phyloP scores from a whole-genome alignment of 805 yeast species.

The Zygoascus bituminiphila region DNA sequence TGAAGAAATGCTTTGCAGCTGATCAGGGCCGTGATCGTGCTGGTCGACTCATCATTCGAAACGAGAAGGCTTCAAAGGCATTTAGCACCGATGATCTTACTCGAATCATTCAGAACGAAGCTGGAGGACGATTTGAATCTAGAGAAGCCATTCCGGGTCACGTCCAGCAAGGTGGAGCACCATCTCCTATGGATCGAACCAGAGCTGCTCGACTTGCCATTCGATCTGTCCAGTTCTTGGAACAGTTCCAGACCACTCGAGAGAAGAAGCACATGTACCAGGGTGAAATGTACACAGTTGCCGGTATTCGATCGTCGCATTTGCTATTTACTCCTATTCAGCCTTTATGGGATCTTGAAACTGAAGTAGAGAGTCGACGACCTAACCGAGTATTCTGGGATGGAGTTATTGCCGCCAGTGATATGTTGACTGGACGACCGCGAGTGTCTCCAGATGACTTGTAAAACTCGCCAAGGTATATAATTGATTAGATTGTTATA shows the following conservation, averaged over 20 bases:
- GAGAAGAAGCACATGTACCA: constrained; percentile 5
- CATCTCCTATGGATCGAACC: constrained; percentile 90
- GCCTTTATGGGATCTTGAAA: constrained; percentile 77
- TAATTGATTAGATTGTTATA: not conserved
- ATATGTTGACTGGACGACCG: constrained; percentile 54
- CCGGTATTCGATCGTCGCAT: constrained; percentile 76
- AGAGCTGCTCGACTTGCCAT: constrained; percentile 85
- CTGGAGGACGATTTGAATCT: constrained; percentile 71
- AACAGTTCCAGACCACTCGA: constrained; percentile 35
- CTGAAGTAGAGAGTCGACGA: constrained; percentile 72
- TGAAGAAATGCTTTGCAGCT: constrained; percentile 57
- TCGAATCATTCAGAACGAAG: constrained; percentile 72
- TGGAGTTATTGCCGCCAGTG: constrained; percentile 64
- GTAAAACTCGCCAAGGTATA: too few species aligned
- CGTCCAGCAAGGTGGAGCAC: constrained; percentile 94
- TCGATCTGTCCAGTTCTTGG: constrained; percentile 82
- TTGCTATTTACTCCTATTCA: constrained; percentile 66
- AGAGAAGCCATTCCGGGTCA: constrained; percentile 97
- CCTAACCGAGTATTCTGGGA: constrained; percentile 87
- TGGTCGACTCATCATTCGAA: constrained; percentile 79
- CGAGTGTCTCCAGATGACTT: constrained; percentile 4
- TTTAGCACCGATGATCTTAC: constrained; percentile 78
- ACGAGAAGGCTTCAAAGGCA: constrained; percentile 73
- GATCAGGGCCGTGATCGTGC: constrained; percentile 76
- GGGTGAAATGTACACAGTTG: constrained; percentile 44